phyloP scores from a whole-genome alignment of 176 grass and related monocot genomes.

The Oryza meyeriana region DNA sequence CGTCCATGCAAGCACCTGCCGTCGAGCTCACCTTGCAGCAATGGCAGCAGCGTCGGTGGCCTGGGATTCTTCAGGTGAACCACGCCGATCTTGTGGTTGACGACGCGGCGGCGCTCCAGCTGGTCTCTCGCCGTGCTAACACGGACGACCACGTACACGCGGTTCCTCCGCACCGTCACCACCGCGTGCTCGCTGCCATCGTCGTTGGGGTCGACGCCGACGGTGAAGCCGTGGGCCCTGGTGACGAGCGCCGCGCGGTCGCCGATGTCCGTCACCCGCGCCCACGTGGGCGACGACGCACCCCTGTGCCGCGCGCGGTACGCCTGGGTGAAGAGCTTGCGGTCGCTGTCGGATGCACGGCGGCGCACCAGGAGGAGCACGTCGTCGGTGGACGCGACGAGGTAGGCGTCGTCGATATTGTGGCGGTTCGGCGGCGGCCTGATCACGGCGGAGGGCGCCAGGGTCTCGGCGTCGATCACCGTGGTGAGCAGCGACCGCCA shows the following conservation, averaged over 20 bases:
- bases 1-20: not conserved
- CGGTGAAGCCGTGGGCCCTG: constrained; percentile 29
- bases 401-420: not conserved
- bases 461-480: constrained; percentile 7
- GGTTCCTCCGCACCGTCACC: not conserved
- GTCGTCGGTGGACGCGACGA: not conserved
- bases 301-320: not conserved
- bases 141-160: not conserved
- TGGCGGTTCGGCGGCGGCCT: not conserved
- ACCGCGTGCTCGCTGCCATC: not conserved
- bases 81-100: not conserved
- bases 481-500: not conserved
- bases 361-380: constrained; percentile 26
- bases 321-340: not conserved
- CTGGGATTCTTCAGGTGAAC: not conserved
- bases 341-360: not conserved
- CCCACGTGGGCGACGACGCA: not conserved
- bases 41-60: not conserved
- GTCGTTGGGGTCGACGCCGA: not conserved
- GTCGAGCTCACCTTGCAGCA: not conserved
- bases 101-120: not conserved
- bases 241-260: constrained; percentile 20
- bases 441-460: not conserved
- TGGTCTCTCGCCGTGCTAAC: no score
- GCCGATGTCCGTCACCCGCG: constrained; percentile 1